Base-by-base conservation (phyloP, 495 filamentous ascomycete species). In the Penicillium cosmopolitanum region DNA sequence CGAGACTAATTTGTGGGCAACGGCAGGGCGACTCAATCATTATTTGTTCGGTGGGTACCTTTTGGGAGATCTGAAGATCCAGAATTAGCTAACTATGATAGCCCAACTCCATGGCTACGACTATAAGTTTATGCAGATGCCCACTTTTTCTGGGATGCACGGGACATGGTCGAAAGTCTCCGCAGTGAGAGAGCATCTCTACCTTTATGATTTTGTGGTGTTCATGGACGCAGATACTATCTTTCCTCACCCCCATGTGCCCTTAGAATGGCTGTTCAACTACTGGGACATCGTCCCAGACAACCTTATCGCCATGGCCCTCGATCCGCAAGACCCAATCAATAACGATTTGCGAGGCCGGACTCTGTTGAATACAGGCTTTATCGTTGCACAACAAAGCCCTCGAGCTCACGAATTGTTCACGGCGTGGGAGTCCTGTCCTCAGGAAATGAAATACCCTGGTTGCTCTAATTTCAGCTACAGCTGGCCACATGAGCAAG, bases 201-300 rank as follows among this genome's bases (percentile, higher is more conserved):
- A 74, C 50, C 48, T 73, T n/a, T 81, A 78, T 56, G 72, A 80
- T 46, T 72, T 79, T 11, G 76, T 83, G 35, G 70, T 83, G 53
- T 81, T 79, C 73, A 56, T 82, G 38, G 81, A 84, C 62, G 74
- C 75, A 51, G 81, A 84, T 55, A 74, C 73, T 63, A 72, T 83
- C 59, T 77, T 82, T 57, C 65, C 71, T 36, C 68, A 76, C 52
- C 78, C 75, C 40, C 74, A 84, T 44, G 59, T 84, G 7, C 80
- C 81, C 7, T 58, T 83, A 31, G 81, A 84, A 62, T 84, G 81
- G 80, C 72, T 84, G 28, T 64, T 84, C 16, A 83, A 82, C 68
- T 78, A 80, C 68, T 84, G 80, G 81, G 66, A 75, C 50, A 75
- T 82, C 54, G 69, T 66, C 36, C 42, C 63, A 9, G 62, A 75